A percentile compares a stretch with the other conserved stretches of the same genome.
Conservation (phyloP, 176 grass and related monocot genomes). For the Alloteropsis semialata region DNA sequence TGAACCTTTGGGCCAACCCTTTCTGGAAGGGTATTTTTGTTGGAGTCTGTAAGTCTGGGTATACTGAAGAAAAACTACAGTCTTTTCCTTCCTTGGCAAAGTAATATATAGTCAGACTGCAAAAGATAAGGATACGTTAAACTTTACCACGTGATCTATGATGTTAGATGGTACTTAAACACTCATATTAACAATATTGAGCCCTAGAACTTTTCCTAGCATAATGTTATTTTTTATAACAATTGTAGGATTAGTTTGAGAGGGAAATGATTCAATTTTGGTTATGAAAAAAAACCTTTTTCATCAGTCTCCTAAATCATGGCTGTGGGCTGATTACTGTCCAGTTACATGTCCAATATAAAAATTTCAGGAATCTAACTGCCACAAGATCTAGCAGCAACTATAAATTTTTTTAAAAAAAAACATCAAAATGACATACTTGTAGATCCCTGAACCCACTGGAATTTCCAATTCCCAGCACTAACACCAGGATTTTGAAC, state of each 20-base stretch:
- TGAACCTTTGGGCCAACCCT: slow-evolving; percentile 67
- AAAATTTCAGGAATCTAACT: too few relatives aligned
- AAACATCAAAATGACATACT: background rate
- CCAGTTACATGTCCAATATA: background rate
- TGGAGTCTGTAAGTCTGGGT: slow-evolving; percentile 48
- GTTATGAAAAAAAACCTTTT: background rate
- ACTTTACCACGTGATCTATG: background rate
- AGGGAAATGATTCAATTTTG: background rate
- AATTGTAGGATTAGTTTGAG: too few relatives aligned
- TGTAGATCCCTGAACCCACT: background rate
- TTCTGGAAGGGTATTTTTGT: slow-evolving; percentile 69
- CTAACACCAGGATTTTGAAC: background rate
- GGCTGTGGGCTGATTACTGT: background rate
- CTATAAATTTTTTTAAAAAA: background rate
- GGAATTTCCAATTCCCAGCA: background rate
- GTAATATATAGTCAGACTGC: slow-evolving; percentile 80
- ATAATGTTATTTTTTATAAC: background rate
- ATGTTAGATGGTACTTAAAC: background rate
- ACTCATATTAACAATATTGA: background rate
- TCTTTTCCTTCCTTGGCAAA: slow-evolving; percentile 85
- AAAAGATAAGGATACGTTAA: slow-evolving; percentile 17
- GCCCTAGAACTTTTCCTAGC: background rate
- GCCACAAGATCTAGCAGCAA: background rate
- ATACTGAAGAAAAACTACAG: slow-evolving; percentile 50
- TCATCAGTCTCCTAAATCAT: background rate